These are phyloP conservation scores for Blastocystis sp. DNA, from an alignment of 352 stramenopile species.

Conservation along the genomic window DNA sequence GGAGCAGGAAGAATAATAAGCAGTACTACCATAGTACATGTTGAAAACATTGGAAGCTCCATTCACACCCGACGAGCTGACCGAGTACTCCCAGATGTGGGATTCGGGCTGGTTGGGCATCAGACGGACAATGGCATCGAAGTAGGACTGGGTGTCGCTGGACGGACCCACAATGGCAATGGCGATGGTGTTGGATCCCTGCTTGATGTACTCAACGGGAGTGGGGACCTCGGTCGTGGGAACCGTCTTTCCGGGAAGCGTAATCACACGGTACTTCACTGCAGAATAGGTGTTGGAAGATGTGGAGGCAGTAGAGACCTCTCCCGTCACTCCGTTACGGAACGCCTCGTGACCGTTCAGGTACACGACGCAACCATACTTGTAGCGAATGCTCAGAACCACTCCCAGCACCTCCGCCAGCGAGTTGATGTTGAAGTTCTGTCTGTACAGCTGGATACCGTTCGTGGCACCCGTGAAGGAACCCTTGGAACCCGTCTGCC, in stretches of 20 bases:
- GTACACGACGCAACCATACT: background rate
- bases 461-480: background rate
- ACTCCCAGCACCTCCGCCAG: background rate
- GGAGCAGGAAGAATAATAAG: background rate
- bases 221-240: background rate
- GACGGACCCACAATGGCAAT: background rate
- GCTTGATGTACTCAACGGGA: background rate
- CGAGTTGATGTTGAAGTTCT: background rate
- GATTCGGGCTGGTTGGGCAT: background rate
- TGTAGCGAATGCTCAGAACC: background rate
- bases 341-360: background rate
- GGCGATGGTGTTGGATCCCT: background rate
- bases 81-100: background rate
- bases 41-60: background rate
- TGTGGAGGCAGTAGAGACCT: background rate
- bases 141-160: background rate
- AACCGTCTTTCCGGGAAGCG: background rate
- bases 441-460: background rate
- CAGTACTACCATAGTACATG: background rate
- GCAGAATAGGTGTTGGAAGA: background rate
- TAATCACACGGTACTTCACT: background rate
- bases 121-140: background rate
- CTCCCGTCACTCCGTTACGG: background rate
- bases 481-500: background rate
- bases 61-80: background rate